Conservation (phyloP, 2,329 filamentous ascomycete species). For the Nemania abortiva region DNA sequence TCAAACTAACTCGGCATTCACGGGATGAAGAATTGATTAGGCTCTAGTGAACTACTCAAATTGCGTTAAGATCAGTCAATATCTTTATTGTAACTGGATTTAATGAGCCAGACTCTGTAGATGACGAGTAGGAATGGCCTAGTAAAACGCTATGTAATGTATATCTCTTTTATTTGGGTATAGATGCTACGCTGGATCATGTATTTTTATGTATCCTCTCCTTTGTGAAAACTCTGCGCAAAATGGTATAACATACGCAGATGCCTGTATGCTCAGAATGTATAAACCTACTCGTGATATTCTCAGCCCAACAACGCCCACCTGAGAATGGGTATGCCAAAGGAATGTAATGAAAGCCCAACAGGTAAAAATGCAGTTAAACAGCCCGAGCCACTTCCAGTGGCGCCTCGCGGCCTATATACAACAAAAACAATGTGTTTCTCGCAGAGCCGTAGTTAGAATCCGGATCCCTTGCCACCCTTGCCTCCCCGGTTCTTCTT, state of each 20-base stretch:
- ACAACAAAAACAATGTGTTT: slow-evolving; percentile 2
- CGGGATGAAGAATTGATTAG: too few species aligned
- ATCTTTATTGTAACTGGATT: neutral
- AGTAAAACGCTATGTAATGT: neutral
- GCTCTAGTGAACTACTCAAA: too few species aligned
- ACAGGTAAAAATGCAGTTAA: slow-evolving; percentile 1
- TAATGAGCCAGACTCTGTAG: neutral
- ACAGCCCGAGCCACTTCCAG: neutral
- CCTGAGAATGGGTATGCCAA: slow-evolving; percentile 3
- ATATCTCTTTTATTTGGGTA: slow-evolving; percentile 12
- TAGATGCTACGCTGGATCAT: slow-evolving; percentile 15
- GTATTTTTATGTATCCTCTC: slow-evolving; percentile 7
- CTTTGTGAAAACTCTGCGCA: neutral
- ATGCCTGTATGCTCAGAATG: slow-evolving; percentile 5
- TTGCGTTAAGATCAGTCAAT: neutral
- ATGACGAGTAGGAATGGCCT: neutral
- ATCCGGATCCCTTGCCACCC: slow-evolving; percentile 29
- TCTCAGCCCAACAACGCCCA: neutral
- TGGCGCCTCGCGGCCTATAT: neutral
- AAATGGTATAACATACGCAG: slow-evolving; percentile 16
- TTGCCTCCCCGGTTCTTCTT: slow-evolving; percentile 41
- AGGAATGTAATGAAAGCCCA: slow-evolving; percentile 10
- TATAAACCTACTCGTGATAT: slow-evolving; percentile 8
- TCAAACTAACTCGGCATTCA: too few species aligned
- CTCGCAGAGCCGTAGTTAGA: slow-evolving; percentile 17